phyloP scores from a whole-genome alignment of 768 basidiomycete species.

The Cyclocybe cylindracea region DNA sequence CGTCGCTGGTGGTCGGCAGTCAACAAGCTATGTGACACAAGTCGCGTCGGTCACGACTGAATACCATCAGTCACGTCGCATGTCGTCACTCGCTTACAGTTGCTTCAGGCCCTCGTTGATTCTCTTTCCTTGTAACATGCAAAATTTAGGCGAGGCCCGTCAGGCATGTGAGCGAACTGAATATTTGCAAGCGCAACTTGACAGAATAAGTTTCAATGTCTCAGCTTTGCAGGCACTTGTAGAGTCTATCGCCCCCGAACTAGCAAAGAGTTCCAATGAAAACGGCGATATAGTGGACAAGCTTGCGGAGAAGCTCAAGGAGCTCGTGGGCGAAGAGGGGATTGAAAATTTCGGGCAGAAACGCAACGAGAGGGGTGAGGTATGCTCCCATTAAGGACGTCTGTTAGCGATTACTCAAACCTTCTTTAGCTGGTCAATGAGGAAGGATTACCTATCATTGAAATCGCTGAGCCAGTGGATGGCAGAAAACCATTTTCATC shows the following conservation, averaged over 20 bases:
- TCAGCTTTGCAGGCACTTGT: conserved; percentile 44
- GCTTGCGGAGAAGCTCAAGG: conserved; percentile 59
- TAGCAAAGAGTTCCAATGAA: conserved; percentile 15
- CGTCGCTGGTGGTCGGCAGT: neutral
- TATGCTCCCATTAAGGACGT: conserved; percentile 34
- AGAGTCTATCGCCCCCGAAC: conserved; percentile 37
- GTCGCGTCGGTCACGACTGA: conserved; percentile 17
- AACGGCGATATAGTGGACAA: conserved; percentile 50
- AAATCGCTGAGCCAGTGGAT: conserved; percentile 64
- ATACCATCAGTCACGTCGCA: conserved; percentile 3
- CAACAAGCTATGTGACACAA: conserved; percentile 5
- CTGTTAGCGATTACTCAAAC: conserved; percentile 21
- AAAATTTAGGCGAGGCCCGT: conserved; percentile 27
- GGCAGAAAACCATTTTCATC: conserved; percentile 13
- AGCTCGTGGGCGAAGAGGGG: conserved; percentile 52
- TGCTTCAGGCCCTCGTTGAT: neutral
- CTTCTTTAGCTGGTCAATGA: conserved; percentile 63
- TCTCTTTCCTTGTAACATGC: conserved; percentile 5
- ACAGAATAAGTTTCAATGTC: neutral
- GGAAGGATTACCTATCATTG: conserved; percentile 79
- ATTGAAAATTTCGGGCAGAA: conserved; percentile 30
- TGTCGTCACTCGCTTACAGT: neutral
- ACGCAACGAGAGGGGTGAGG: conserved; percentile 64
- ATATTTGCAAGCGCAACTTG: neutral
- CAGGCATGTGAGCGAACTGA: conserved; percentile 25